Conservation (phyloP, 2,329 filamentous ascomycete genomes). For the Macrophomina phaseolina region DNA sequence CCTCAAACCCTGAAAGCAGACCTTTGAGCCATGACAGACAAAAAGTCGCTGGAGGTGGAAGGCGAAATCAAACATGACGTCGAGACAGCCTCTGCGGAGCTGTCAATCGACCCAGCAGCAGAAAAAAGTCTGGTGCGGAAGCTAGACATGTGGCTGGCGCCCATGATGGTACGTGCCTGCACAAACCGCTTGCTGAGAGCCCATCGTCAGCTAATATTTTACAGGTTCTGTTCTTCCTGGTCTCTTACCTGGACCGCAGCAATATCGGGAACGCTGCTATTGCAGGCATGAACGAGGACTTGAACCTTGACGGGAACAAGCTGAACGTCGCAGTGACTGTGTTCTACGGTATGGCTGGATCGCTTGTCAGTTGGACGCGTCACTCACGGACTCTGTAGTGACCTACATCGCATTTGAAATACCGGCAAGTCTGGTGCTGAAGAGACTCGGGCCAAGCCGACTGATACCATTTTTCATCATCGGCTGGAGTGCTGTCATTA, state of each 20-base stretch:
- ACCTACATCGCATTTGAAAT: conserved; percentile 55
- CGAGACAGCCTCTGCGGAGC: background rate
- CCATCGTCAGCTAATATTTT: conserved; percentile 43
- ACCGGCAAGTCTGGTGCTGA: conserved; percentile 53
- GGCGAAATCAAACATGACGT: background rate
- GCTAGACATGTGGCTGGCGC: conserved; percentile 68
- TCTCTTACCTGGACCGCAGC: conserved; percentile 78
- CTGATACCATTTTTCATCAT: conserved; percentile 67
- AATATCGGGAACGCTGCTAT: conserved; percentile 74
- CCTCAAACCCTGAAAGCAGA: background rate
- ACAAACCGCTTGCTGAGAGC: background rate
- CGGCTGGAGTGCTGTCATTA: conserved; percentile 67
- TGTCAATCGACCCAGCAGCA: conserved; percentile 38
- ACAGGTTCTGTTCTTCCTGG: conserved; percentile 67
- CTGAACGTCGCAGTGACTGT: conserved; percentile 64
- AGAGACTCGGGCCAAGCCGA: conserved; percentile 51
- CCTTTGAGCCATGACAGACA: background rate
- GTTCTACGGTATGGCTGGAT: conserved; percentile 38
- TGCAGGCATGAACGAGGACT: conserved; percentile 67
- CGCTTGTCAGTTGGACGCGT: background rate
- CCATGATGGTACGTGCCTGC: conserved; percentile 63
- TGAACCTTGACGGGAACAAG: conserved; percentile 65
- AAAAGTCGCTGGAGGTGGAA: background rate
- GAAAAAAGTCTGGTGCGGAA: conserved; percentile 67
- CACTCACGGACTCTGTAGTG: conserved; percentile 39